phyloP scores from a whole-genome alignment of 2,329 filamentous ascomycete genomes.

The Raffaelea albimanens region DNA sequence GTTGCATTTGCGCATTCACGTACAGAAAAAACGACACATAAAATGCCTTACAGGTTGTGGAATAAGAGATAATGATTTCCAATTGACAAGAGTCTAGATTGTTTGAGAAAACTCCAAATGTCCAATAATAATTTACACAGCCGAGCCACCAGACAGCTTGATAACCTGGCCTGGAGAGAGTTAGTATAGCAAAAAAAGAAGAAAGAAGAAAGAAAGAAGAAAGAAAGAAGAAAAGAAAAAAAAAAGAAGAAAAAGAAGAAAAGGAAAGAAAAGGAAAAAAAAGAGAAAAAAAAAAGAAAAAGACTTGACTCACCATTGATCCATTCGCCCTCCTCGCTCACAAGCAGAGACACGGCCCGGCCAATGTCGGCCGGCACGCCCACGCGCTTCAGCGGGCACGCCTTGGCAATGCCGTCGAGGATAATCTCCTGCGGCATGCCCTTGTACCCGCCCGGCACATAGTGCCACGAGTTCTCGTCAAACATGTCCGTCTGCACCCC shows the following conservation, averaged over 20 bases:
- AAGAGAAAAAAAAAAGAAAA: conserved; percentile 3
- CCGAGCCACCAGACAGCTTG: conserved; percentile 27
- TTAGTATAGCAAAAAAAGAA: background rate
- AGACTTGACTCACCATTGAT: conserved; percentile 43
- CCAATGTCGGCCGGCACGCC: conserved; percentile 50
- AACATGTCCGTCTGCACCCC: conserved; percentile 74
- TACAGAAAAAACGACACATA: too few species aligned
- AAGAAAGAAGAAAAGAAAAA: background rate
- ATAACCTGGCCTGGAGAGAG: conserved; percentile 24
- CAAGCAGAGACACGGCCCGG: conserved; percentile 44
- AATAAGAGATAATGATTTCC: too few species aligned
- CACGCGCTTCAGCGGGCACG: conserved; percentile 50
- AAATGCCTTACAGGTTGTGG: too few species aligned
- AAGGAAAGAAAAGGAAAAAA: conserved; percentile 5
- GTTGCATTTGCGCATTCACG: too few species aligned
- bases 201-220: background rate
- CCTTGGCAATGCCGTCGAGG: conserved; percentile 42
- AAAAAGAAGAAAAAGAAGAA: conserved; percentile 4
- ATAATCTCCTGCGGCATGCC: conserved; percentile 43
- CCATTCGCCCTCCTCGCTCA: conserved; percentile 52
- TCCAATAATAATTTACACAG: conserved; percentile 19
- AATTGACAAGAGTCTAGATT: background rate
- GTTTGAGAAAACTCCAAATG: too few species aligned
- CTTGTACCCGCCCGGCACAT: conserved; percentile 46
- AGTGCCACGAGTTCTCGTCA: conserved; percentile 58